Conservation (phyloP, 768 basidiomycete genomes). For the Mycena albidolilacea region DNA sequence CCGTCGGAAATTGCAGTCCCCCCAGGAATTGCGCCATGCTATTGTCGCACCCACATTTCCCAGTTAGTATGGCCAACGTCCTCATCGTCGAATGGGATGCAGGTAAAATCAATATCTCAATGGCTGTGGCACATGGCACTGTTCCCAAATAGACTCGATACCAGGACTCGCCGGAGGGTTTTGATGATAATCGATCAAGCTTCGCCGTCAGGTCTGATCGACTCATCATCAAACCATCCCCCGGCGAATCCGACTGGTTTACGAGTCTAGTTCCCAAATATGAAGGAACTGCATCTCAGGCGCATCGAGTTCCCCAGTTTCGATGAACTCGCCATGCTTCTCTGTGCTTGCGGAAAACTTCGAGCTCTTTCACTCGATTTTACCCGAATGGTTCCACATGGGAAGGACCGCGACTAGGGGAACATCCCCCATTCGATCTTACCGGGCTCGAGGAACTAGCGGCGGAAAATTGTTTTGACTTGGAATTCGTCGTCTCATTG, state of each 20-base stretch:
- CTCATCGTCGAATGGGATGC: neutral
- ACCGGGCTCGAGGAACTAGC: neutral
- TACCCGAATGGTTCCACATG: too few relatives aligned
- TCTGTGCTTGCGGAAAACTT: neutral
- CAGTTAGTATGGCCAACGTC: neutral
- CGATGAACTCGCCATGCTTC: neutral
- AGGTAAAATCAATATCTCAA: neutral
- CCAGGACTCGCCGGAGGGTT: too few relatives aligned
- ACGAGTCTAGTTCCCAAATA: conserved; percentile 3
- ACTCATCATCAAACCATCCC: too few relatives aligned
- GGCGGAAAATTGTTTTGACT: too few relatives aligned
- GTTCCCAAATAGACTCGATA: conserved; percentile 3
- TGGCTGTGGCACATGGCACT: neutral
- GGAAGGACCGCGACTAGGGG: neutral
- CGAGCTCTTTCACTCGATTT: neutral
- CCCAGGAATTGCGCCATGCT: neutral
- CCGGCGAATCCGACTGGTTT: too few relatives aligned
- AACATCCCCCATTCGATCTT: neutral
- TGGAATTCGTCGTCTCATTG: neutral
- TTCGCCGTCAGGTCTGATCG: too few relatives aligned
- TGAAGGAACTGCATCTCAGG: neutral
- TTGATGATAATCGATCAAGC: too few relatives aligned
- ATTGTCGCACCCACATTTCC: neutral
- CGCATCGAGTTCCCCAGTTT: neutral
- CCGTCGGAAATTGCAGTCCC: too few relatives aligned